Percentiles rank a stretch among this genome's conserved stretches.
Conservation (phyloP, 2,329 filamentous ascomycete genomes). For the Xylariaceae sp. region DNA sequence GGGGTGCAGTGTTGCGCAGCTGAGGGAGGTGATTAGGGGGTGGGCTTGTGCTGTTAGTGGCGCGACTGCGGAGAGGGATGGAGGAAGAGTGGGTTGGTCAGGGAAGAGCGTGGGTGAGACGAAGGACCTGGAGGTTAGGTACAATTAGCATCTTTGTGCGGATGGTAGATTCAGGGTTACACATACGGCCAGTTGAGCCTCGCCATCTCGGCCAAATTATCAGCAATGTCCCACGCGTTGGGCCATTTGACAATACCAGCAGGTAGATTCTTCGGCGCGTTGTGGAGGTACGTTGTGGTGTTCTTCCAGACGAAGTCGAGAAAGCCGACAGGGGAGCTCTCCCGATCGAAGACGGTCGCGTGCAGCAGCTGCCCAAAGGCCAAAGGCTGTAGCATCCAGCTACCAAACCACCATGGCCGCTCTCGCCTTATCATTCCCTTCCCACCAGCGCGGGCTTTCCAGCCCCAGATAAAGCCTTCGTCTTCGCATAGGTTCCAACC, state of each 20-base stretch:
- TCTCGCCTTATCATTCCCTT: constrained; percentile 61
- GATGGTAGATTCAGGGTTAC: background rate
- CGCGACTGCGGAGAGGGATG: constrained; percentile 67
- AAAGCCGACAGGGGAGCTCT: constrained; percentile 54
- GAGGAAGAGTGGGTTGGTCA: constrained; percentile 65
- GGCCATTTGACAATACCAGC: constrained; percentile 74
- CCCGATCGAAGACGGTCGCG: constrained; percentile 75
- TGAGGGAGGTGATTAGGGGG: constrained; percentile 80
- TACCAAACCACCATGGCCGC: constrained; percentile 80
- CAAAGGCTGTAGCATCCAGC: constrained; percentile 79
- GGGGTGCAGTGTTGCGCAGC: constrained; percentile 88
- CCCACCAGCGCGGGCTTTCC: constrained; percentile 41
- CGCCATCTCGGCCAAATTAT: constrained; percentile 81
- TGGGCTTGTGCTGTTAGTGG: constrained; percentile 84
- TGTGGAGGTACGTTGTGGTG: constrained; percentile 78
- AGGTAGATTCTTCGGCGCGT: constrained; percentile 70
- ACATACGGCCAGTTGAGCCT: constrained; percentile 80
- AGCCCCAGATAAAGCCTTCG: constrained; percentile 68
- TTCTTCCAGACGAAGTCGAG: constrained; percentile 65
- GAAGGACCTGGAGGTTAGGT: constrained; percentile 60
- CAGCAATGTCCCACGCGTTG: constrained; percentile 71
- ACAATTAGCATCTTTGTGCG: constrained; percentile 18
- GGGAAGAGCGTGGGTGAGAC: constrained; percentile 88
- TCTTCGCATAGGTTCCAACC: constrained; percentile 82
- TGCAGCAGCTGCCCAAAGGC: constrained; percentile 77